Percentiles rank a stretch among this genome's conserved stretches.
Evolutionary conservation across 345 rosid genomes (phyloP).

Genomic region (Adansonia digitata): DNA sequence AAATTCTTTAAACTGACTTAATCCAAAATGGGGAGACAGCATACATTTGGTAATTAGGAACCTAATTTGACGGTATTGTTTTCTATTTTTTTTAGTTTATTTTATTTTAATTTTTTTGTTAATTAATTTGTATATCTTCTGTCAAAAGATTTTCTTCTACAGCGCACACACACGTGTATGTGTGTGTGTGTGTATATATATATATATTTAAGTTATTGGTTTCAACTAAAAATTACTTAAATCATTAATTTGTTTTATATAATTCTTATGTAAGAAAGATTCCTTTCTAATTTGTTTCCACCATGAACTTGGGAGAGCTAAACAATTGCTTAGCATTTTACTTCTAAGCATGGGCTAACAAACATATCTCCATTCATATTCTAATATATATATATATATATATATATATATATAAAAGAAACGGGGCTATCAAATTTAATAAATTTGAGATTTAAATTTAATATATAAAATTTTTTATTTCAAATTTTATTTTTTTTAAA

Average conservation of each 20-base stretch:
- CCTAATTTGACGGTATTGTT: not conserved
- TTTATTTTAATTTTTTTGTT: not conserved
- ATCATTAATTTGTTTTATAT: no score
- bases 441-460: no score
- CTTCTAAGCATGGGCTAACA: not conserved
- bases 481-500: no score
- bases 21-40: not conserved
- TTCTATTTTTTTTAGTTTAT: not conserved
- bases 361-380: no score
- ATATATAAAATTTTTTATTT: no score
- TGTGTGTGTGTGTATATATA: no score
- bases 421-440: no score
- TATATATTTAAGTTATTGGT: no score
- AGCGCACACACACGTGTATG: no score
- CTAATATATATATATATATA: no score
- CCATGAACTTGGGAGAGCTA: not conserved
- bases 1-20: not conserved
- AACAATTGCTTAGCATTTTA: not conserved
- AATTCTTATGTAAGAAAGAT: not conserved
- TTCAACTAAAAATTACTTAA: not conserved
- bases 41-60: not conserved
- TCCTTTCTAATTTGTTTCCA: not conserved
- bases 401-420: no score
- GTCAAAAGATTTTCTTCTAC: not conserved
- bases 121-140: not conserved